These are phyloP conservation scores for Murraya koenigii DNA, from an alignment of 345 rosid genomes.

Conservation along the genomic window DNA sequence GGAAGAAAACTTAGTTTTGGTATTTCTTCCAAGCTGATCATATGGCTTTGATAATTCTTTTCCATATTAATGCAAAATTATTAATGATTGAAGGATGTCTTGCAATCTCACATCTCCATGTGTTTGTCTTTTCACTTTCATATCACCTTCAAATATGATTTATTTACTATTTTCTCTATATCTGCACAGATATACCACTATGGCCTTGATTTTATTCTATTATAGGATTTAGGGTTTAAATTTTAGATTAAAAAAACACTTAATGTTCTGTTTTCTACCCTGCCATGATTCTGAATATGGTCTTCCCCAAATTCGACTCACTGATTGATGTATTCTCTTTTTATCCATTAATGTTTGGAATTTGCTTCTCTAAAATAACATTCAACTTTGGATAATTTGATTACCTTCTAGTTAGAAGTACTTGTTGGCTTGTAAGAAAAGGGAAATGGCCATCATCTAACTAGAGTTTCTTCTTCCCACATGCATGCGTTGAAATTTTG, in stretches of 20 bases:
- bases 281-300: background rate
- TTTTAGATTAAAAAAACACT: background rate
- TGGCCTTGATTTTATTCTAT: background rate
- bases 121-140: background rate
- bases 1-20: constrained; percentile 6
- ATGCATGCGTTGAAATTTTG: too few relatives aligned
- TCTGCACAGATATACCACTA: background rate
- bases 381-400: too few relatives aligned
- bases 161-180: background rate
- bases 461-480: too few relatives aligned
- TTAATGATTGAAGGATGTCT: background rate
- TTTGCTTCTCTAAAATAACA: too few relatives aligned
- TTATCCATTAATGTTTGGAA: background rate
- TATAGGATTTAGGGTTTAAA: background rate
- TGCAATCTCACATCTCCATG: background rate
- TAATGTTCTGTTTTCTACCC: background rate
- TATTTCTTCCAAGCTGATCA: constrained; percentile 2
- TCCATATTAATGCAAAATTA: too few relatives aligned
- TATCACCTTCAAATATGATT: background rate
- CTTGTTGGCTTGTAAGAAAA: too few relatives aligned
- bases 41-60: background rate
- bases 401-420: too few relatives aligned
- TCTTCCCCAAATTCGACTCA: background rate
- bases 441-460: too few relatives aligned
- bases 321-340: background rate